These are phyloP conservation scores for Ceriops zippeliana DNA, from an alignment of 345 rosid genomes.

Conservation along the genomic window DNA sequence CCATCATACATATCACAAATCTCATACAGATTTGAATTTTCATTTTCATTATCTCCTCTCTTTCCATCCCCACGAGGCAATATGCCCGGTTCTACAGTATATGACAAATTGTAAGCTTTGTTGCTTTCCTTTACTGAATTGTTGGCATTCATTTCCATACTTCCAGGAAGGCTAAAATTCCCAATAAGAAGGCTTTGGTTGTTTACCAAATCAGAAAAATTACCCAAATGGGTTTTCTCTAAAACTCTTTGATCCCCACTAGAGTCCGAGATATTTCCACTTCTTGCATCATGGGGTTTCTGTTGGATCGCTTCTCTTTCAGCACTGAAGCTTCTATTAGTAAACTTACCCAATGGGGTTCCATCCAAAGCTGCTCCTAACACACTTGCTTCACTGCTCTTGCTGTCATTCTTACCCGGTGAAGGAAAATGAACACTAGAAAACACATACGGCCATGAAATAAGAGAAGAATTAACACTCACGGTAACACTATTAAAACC, in stretches of 20 bases:
- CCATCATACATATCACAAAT: constrained; percentile 76
- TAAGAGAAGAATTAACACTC: constrained; percentile 23
- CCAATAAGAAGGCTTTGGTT: constrained; percentile 24
- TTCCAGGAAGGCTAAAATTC: constrained; percentile 13
- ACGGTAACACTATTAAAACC: constrained; percentile 29
- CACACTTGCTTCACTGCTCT: background rate
- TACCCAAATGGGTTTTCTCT: constrained; percentile 12
- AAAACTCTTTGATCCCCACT: constrained; percentile 2
- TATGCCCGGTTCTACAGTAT: constrained; percentile 6
- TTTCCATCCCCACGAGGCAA: constrained; percentile 9
- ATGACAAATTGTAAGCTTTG: constrained; percentile 13
- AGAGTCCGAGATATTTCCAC: constrained; percentile 8
- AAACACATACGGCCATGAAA: constrained; percentile 35
- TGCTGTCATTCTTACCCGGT: background rate
- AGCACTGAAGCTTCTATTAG: constrained; percentile 27
- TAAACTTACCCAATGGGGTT: background rate
- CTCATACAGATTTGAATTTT: constrained; percentile 16
- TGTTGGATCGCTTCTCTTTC: constrained; percentile 10
- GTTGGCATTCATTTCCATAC: constrained; percentile 6
- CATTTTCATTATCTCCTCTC: constrained; percentile 2
- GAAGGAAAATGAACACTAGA: constrained; percentile 12
- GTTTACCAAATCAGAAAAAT: constrained; percentile 6
- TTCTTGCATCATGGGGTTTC: constrained; percentile 21
- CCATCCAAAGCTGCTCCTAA: background rate
- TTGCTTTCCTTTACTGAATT: background rate